Conservation (phyloP, 148 eudicot genomes). For the Chenopodium quinoa region DNA sequence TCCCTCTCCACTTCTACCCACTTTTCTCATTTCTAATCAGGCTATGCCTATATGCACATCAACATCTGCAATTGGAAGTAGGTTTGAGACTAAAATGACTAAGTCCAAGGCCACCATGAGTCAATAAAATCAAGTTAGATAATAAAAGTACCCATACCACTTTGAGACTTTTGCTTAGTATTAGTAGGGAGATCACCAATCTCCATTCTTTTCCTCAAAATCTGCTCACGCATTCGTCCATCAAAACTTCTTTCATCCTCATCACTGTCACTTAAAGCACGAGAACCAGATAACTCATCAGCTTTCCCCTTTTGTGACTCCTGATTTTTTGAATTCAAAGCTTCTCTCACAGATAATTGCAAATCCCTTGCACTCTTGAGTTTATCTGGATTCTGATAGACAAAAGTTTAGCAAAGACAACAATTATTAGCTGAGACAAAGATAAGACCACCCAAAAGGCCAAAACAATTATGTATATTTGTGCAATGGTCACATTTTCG, state of each 20-base stretch:
- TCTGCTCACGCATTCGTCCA: constrained; percentile 83
- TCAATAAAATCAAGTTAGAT: neutral
- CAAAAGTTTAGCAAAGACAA: constrained; percentile 14
- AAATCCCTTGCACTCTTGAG: constrained; percentile 42
- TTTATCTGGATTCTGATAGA: constrained; percentile 53
- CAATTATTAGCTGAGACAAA: neutral
- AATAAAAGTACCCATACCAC: constrained; percentile 36
- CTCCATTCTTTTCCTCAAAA: constrained; percentile 64
- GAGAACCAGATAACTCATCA: constrained; percentile 36
- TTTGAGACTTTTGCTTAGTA: constrained; percentile 45
- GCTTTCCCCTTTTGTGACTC: constrained; percentile 41
- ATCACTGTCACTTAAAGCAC: constrained; percentile 42
- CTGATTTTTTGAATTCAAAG: constrained; percentile 66
- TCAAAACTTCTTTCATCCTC: constrained; percentile 80
- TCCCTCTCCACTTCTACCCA: neutral
- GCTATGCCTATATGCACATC: constrained; percentile 1
- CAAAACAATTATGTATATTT: neutral
- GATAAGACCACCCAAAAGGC: neutral
- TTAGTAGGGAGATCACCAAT: constrained; percentile 64
- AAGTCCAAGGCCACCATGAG: neutral
- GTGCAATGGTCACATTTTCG: neutral
- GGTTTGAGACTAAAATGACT: constrained; percentile 2
- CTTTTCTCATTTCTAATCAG: neutral
- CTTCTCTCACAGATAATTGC: constrained; percentile 74
- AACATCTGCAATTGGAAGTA: neutral